These are phyloP conservation scores for Vinca major DNA, from an alignment of 305 asterid genomes.

Conservation along the genomic window DNA sequence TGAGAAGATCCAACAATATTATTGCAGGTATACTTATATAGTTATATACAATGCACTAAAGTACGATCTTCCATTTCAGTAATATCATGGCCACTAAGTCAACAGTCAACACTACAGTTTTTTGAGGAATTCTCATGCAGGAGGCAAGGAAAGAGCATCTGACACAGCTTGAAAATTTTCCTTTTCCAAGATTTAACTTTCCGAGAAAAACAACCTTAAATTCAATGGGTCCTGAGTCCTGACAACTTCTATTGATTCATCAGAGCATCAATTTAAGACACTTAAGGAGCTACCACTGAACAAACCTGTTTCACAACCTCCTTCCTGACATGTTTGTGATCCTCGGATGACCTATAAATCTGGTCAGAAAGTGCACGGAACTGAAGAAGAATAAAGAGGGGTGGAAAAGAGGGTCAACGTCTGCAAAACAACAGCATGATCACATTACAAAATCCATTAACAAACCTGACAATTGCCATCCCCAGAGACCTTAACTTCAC, in stretches of 20 bases:
- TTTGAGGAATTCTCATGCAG: no score
- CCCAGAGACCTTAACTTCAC: constrained; percentile 55
- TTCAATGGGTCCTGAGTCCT: background rate
- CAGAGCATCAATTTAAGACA: background rate
- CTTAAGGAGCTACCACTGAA: background rate
- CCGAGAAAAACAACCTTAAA: background rate
- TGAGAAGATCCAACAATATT: background rate
- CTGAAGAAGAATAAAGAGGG: constrained; percentile 22
- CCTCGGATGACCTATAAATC: constrained; percentile 48
- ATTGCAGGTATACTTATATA: background rate
- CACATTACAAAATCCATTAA: constrained; percentile 9
- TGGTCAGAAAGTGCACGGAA: constrained; percentile 67
- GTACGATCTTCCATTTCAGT: background rate
- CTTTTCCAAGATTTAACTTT: background rate
- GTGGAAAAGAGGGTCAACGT: background rate
- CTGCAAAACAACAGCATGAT: background rate
- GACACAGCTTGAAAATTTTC: background rate
- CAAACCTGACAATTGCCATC: constrained; percentile 67
- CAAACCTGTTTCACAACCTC: constrained; percentile 58
- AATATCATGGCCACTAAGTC: background rate
- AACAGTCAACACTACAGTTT: no score
- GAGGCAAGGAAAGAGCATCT: background rate
- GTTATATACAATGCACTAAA: background rate
- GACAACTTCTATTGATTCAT: background rate
- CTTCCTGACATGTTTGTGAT: constrained; percentile 55